These are phyloP conservation scores for Aspergillus awamori DNA, from an alignment of 2,329 filamentous ascomycete species.

Conservation along the genomic window DNA sequence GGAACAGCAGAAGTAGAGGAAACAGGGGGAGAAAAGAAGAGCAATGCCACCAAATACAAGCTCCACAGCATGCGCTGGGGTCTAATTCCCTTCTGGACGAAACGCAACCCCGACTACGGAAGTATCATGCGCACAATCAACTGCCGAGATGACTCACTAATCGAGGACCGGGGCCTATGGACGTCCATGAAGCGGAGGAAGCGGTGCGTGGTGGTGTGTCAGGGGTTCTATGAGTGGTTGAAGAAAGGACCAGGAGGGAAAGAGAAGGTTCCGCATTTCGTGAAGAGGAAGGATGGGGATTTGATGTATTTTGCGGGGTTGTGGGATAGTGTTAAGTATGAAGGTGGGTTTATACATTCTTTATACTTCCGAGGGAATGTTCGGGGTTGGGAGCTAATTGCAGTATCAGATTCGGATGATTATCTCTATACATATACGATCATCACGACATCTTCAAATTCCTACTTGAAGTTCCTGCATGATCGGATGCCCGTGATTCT, in stretches of 20 bases:
- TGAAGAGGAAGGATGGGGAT: conserved; percentile 77
- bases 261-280: conserved; percentile 82
- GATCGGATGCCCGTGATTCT: conserved; percentile 95
- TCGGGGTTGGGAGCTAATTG: conserved; percentile 1
- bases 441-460: conserved; percentile 86
- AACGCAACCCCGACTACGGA: conserved; percentile 75
- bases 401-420: conserved; percentile 58
- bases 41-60: conserved; percentile 59
- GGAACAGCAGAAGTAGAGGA: conserved; percentile 16
- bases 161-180: conserved; percentile 82
- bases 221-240: conserved; percentile 97
- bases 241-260: conserved; percentile 72
- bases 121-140: conserved; percentile 89
- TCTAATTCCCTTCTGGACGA: conserved; percentile 90
- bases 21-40: conserved; percentile 16
- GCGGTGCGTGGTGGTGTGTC: conserved; percentile 81
- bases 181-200: conserved; percentile 86
- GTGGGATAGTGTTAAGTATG: conserved; percentile 85
- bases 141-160: conserved; percentile 85
- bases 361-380: not conserved
- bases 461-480: conserved; percentile 82
- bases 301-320: conserved; percentile 89
- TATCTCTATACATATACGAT: conserved; percentile 88
- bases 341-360: conserved; percentile 55
- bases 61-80: conserved; percentile 97